Conservation (phyloP, 495 filamentous ascomycete species). For the Articulospora tetracladia region DNA sequence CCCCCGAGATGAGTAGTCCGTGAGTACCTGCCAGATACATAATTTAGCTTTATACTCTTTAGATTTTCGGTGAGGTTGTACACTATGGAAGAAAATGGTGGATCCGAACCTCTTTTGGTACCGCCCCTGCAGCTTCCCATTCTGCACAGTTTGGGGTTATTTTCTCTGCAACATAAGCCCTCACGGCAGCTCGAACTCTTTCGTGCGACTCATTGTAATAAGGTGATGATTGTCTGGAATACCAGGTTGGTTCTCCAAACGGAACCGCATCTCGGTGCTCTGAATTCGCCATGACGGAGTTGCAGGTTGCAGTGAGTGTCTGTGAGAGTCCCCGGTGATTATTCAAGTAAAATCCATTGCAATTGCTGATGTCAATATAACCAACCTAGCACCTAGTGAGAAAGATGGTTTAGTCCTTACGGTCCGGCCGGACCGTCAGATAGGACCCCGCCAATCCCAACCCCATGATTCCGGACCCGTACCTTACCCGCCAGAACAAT, state of each 20-base stretch:
- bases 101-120: slow-evolving; percentile 33
- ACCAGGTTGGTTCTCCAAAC: slow-evolving; percentile 47
- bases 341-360: too few relatives aligned
- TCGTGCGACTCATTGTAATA: slow-evolving; percentile 66
- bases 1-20: not conserved
- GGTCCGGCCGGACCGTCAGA: too few relatives aligned
- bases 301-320: too few relatives aligned
- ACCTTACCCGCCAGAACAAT: not conserved
- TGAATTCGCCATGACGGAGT: too few relatives aligned
- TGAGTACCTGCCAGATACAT: slow-evolving; percentile 1
- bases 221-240: slow-evolving; percentile 53
- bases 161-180: slow-evolving; percentile 55
- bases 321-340: too few relatives aligned
- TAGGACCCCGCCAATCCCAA: too few relatives aligned
- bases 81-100: not conserved
- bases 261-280: too few relatives aligned
- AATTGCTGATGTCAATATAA: too few relatives aligned
- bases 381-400: too few relatives aligned
- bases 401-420: too few relatives aligned
- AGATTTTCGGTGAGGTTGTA: not conserved
- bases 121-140: slow-evolving; percentile 43
- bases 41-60: not conserved
- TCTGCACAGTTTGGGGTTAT: slow-evolving; percentile 52
- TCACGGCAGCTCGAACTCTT: slow-evolving; percentile 48
- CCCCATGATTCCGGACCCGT: too few relatives aligned